A percentile compares a stretch with the other conserved stretches of the same genome.
These are phyloP conservation scores for Pisolithus microcarpus DNA, from an alignment of 768 basidiomycete species.

Conservation along the genomic window DNA sequence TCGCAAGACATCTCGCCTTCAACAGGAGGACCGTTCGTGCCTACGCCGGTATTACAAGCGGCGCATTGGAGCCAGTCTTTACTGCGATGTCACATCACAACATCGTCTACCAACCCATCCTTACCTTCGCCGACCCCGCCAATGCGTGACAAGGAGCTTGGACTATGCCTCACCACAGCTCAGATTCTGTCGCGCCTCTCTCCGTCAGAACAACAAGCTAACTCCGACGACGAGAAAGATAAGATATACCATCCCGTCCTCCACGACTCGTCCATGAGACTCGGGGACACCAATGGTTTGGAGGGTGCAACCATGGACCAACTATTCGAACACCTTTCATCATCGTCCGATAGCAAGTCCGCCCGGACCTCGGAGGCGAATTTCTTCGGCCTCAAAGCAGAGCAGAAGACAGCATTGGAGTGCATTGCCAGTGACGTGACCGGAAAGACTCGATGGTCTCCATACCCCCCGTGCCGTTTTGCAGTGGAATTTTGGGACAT, in stretches of 20 bases:
- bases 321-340: slow-evolving; percentile 42
- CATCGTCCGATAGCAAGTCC: slow-evolving; percentile 16
- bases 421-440: slow-evolving; percentile 37
- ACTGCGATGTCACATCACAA: slow-evolving; percentile 53
- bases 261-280: slow-evolving; percentile 59
- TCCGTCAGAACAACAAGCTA: slow-evolving; percentile 12
- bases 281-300: slow-evolving; percentile 60
- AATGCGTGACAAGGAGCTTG: slow-evolving; percentile 53
- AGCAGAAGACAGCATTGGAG: slow-evolving; percentile 34
- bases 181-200: slow-evolving; percentile 38
- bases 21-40: slow-evolving; percentile 63
- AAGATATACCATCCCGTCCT: slow-evolving; percentile 59
- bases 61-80: slow-evolving; percentile 76
- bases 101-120: slow-evolving; percentile 21
- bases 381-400: slow-evolving; percentile 57
- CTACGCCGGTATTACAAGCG: slow-evolving; percentile 58
- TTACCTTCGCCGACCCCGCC: slow-evolving; percentile 33
- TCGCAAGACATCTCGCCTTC: slow-evolving; percentile 69
- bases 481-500: slow-evolving; percentile 89
- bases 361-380: slow-evolving; percentile 39
- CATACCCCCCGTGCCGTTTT: slow-evolving; percentile 78
- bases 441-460: slow-evolving; percentile 52
- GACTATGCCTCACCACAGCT: slow-evolving; percentile 46
- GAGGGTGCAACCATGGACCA: slow-evolving; percentile 62
- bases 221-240: slow-evolving; percentile 14